Evolutionary conservation across 768 basidiomycete species (phyloP).

Genomic region (Suillus cothurnatus): DNA sequence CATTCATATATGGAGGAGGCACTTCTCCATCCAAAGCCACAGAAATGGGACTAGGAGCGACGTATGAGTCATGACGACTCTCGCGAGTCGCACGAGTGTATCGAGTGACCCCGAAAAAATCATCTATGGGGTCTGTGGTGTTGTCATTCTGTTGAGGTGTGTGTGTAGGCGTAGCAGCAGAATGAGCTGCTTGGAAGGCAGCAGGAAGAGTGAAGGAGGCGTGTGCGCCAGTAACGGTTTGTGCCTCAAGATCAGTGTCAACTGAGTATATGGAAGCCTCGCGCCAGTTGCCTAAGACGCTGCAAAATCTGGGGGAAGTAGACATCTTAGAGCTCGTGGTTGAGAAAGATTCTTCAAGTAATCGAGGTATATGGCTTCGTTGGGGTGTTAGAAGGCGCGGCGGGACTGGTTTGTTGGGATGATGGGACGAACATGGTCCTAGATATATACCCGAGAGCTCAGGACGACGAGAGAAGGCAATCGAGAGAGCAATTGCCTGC

Average conservation of each 20-base stretch:
- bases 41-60: not conserved
- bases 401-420: conserved; percentile 6
- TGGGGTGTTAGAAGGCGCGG: not conserved
- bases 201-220: conserved; percentile 12
- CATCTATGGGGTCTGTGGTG: conserved; percentile 22
- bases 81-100: conserved; percentile 27
- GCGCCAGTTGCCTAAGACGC: conserved; percentile 20
- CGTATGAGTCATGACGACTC: conserved; percentile 34
- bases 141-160: conserved; percentile 8
- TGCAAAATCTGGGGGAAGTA: conserved; percentile 12
- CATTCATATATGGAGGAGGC: conserved; percentile 32
- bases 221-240: conserved; percentile 14
- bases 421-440: conserved; percentile 2
- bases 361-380: not conserved
- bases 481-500: conserved; percentile 11
- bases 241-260: conserved; percentile 22
- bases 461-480: conserved; percentile 10
- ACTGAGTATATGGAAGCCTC: conserved; percentile 10
- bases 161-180: conserved; percentile 8
- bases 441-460: conserved; percentile 14
- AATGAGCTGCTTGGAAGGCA: conserved; percentile 10
- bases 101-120: conserved; percentile 33
- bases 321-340: conserved; percentile 11
- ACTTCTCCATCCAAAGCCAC: conserved; percentile 19
- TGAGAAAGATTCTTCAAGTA: not conserved